Conservation (phyloP, 2,329 filamentous ascomycete genomes). For the Mollisia scopiformis region DNA sequence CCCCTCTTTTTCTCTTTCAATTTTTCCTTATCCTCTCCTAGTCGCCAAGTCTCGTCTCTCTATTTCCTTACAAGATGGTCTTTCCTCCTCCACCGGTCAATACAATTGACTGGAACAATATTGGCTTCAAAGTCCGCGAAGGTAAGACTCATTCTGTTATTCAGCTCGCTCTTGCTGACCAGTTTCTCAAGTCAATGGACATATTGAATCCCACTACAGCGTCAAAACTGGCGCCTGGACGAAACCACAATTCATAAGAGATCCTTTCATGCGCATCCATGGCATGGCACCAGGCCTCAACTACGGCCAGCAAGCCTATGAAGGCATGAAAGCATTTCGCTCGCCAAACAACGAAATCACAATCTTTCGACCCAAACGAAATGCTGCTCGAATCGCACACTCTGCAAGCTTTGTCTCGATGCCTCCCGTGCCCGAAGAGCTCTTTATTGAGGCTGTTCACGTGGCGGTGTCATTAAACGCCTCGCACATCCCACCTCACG, state of each 20-base stretch:
- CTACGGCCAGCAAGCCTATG: slow-evolving; percentile 97
- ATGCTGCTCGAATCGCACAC: slow-evolving; percentile 82
- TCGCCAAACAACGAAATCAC: slow-evolving; percentile 71
- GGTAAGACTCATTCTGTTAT: slow-evolving; percentile 49
- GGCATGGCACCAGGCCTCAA: slow-evolving; percentile 95
- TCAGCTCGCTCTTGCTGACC: slow-evolving; percentile 1
- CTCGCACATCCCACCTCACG: slow-evolving; percentile 86
- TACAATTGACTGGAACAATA: slow-evolving; percentile 88
- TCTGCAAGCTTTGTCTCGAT: slow-evolving; percentile 83
- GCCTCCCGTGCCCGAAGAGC: slow-evolving; percentile 74
- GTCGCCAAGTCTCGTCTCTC: neutral
- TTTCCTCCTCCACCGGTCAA: slow-evolving; percentile 80
- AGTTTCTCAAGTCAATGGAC: slow-evolving; percentile 77
- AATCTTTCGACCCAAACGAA: slow-evolving; percentile 86
- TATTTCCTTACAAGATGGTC: slow-evolving; percentile 35
- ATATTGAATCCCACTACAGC: slow-evolving; percentile 87
- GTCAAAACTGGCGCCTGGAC: slow-evolving; percentile 77
- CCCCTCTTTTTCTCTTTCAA: neutral
- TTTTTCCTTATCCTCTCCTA: neutral
- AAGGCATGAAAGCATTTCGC: slow-evolving; percentile 97
- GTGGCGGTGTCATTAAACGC: slow-evolving; percentile 88
- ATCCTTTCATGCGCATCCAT: slow-evolving; percentile 86
- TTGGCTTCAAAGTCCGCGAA: slow-evolving; percentile 92
- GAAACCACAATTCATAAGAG: slow-evolving; percentile 74
- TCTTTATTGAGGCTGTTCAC: slow-evolving; percentile 77